A percentile compares a stretch with the other conserved stretches of the same genome.
Evolutionary conservation across 371 early-diverging fungal species (phyloP).

Genomic region (Syncephalastrum monosporum): DNA sequence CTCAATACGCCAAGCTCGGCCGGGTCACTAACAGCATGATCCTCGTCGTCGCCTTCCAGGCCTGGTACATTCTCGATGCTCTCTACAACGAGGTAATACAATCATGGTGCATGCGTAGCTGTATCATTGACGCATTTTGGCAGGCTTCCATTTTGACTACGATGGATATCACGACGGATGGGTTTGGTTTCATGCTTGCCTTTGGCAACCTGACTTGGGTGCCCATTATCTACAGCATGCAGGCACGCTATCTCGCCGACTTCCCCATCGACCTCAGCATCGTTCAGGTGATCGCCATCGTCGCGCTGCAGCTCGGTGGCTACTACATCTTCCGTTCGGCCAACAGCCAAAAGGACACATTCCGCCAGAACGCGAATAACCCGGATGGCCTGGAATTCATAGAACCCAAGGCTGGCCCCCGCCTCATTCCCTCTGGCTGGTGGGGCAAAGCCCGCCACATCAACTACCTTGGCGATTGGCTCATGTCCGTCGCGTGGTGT

Average conservation of each 20-base stretch:
- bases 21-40: slow-evolving; percentile 78
- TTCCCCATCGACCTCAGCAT: slow-evolving; percentile 58
- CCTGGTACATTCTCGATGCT: slow-evolving; percentile 84
- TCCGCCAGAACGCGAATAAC: slow-evolving; percentile 74
- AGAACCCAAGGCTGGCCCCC: slow-evolving; percentile 75
- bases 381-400: slow-evolving; percentile 76
- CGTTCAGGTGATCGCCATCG: slow-evolving; percentile 38
- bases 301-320: slow-evolving; percentile 63
- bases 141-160: slow-evolving; percentile 85
- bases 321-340: slow-evolving; percentile 85
- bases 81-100: slow-evolving; percentile 61
- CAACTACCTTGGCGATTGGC: slow-evolving; percentile 91
- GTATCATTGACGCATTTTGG: slow-evolving; percentile 5
- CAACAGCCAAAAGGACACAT: slow-evolving; percentile 86
- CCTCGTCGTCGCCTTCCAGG: slow-evolving; percentile 74
- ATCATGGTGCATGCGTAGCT: neutral
- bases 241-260: slow-evolving; percentile 83
- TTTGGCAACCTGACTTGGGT: slow-evolving; percentile 91
- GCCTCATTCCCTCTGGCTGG: slow-evolving; percentile 86
- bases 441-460: slow-evolving; percentile 92
- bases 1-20: slow-evolving; percentile 70
- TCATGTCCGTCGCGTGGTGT: slow-evolving; percentile 86
- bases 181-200: slow-evolving; percentile 92
- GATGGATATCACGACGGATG: slow-evolving; percentile 93
- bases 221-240: slow-evolving; percentile 86